Base-by-base conservation (phyloP, 352 stramenopile genomes). In the Pythium vanterpoolii region DNA sequence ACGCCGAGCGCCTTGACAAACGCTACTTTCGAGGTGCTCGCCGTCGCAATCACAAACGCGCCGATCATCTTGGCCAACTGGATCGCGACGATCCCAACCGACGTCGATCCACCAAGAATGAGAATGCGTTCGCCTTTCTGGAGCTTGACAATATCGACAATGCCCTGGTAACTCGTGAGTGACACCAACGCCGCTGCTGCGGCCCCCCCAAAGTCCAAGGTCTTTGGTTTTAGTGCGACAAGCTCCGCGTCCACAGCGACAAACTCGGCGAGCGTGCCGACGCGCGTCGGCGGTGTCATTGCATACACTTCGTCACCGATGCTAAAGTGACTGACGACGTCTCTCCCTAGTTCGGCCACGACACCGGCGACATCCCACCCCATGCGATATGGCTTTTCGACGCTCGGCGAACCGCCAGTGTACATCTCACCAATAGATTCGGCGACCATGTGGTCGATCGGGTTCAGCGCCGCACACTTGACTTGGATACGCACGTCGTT, bases 221-320 rank as follows among this genome's bases (percentile, higher is more conserved):
- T 77, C n/a, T 38, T 69, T 1, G 76, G 76, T 54, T 84, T 88
- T 7, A 49, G 53, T 0, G 72, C 71, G 27, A 88, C 60, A 3
- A 68, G 50, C 24, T 72, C 28, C 8, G 63, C 66, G 14, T 73
- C 62, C 9, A 72, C 14, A 18, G 60, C 54, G 14, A 77, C 38
- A 39, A 78, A 84, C 60, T 84, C 72, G 52, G 62, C 74, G 23
- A 83, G 65, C 13, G 66, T 54, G 5, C 23, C 44, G 13, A 38
- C 42, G 14, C 57, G 0, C 1, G 21, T 18, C 19, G 44, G 28
- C 5, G 23, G 44, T 11, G 49, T 11, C 52, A 70, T 72, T 13
- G 45, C 70, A 31, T 67, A 62, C 31, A 62, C 55, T 49, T 55
- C 44, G 36, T 62, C 55, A 9, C 55, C 44, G 24, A 62, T 26